A percentile compares a stretch with the other conserved stretches of the same genome.
Conservation (phyloP, 495 filamentous ascomycete species). For the Rostrohypoxylon terebratum region DNA sequence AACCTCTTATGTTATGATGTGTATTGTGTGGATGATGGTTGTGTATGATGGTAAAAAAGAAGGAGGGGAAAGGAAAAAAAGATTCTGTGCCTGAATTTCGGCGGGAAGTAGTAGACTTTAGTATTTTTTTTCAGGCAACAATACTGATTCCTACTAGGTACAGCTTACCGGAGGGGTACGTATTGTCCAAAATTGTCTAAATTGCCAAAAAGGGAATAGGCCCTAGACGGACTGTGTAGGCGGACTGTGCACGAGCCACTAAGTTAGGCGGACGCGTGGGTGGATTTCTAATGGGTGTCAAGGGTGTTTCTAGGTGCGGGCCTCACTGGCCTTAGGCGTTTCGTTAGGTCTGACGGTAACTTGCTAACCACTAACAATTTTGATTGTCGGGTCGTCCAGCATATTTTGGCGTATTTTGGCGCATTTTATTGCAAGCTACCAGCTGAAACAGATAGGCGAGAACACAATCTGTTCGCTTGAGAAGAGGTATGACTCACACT, state of each 20-base stretch:
- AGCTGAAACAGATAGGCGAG: slow-evolving; percentile 43
- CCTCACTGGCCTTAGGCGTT: neutral
- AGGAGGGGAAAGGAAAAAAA: slow-evolving; percentile 24
- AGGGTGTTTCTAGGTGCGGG: slow-evolving; percentile 23
- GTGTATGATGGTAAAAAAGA: slow-evolving; percentile 22
- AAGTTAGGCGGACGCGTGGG: slow-evolving; percentile 32
- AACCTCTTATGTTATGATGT: slow-evolving; percentile 33
- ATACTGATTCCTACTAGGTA: slow-evolving; percentile 17
- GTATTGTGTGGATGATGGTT: slow-evolving; percentile 33
- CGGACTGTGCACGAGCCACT: slow-evolving; percentile 8
- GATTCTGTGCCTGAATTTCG: slow-evolving; percentile 38
- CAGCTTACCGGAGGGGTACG: neutral
- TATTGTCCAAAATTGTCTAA: neutral
- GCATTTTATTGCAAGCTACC: slow-evolving; percentile 30
- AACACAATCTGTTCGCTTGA: slow-evolving; percentile 35
- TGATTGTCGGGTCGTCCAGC: slow-evolving; percentile 24
- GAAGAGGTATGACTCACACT: slow-evolving; percentile 49
- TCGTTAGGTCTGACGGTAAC: slow-evolving; percentile 33
- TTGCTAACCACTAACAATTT: slow-evolving; percentile 49
- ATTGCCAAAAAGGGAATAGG: slow-evolving; percentile 1
- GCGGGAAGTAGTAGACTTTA: slow-evolving; percentile 46
- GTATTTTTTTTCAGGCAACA: slow-evolving; percentile 54
- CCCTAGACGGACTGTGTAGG: neutral
- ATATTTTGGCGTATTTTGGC: too few relatives aligned
- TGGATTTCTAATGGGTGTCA: slow-evolving; percentile 35